phyloP scores from a whole-genome alignment of 1,284 basidiomycete species.

The Ganoderma resinaceum region DNA sequence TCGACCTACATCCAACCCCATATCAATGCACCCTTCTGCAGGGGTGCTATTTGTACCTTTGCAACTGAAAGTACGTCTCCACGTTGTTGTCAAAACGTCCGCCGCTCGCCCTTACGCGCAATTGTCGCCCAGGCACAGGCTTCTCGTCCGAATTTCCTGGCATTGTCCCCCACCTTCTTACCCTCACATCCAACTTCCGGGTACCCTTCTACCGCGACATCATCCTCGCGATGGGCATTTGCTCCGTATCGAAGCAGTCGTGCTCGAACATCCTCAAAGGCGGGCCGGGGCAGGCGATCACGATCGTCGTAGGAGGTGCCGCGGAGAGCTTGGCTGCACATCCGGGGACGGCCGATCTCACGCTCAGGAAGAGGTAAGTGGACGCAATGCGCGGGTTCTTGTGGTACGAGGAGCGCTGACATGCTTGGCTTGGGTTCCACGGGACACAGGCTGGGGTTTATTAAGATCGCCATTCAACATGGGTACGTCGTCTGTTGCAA shows the following conservation, averaged over 20 bases:
- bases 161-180: constrained; percentile 92
- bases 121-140: constrained; percentile 72
- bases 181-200: constrained; percentile 89
- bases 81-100: not conserved
- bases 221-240: constrained; percentile 85
- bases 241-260: constrained; percentile 89
- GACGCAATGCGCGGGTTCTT: too few relatives aligned
- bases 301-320: constrained; percentile 97
- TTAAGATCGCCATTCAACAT: constrained; percentile 95
- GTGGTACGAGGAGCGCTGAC: not conserved
- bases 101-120: not conserved
- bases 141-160: constrained; percentile 93
- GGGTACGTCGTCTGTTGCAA: constrained; percentile 59
- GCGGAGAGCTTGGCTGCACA: constrained; percentile 93
- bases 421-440: constrained; percentile 10
- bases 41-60: constrained; percentile 94
- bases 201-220: constrained; percentile 96
- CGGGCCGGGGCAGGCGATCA: constrained; percentile 81
- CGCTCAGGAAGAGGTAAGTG: constrained; percentile 76
- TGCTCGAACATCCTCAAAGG: constrained; percentile 88
- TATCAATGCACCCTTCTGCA: constrained; percentile 38
- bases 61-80: constrained; percentile 80
- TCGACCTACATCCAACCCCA: not conserved
- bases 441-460: constrained; percentile 81
- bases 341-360: constrained; percentile 95